Conservation (phyloP, 352 stramenopile genomes). For the Phytophthora cryptogea region DNA sequence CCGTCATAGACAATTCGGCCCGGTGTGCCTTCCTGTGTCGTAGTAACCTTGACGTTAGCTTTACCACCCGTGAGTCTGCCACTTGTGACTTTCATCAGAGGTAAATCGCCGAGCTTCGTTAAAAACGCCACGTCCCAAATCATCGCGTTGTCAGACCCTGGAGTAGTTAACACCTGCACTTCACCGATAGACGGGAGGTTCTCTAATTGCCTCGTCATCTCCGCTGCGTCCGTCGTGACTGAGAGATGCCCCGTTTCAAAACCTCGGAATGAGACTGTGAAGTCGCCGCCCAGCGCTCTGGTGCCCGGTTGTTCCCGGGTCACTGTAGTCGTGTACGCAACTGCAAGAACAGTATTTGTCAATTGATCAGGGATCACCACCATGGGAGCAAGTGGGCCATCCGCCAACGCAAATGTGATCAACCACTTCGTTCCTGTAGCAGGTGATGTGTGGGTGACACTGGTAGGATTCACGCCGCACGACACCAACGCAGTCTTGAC, state of each 20-base stretch:
- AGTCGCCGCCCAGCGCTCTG: conserved; percentile 71
- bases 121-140: conserved; percentile 93
- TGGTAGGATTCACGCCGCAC: conserved; percentile 60
- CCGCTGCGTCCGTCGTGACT: conserved; percentile 42
- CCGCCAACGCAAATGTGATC: conserved; percentile 63
- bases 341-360: conserved; percentile 50
- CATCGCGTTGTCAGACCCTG: conserved; percentile 66
- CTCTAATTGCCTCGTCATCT: conserved; percentile 89
- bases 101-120: conserved; percentile 94
- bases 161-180: conserved; percentile 67
- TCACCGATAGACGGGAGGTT: conserved; percentile 86
- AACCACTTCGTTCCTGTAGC: conserved; percentile 66
- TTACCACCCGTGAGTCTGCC: conserved; percentile 84
- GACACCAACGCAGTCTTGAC: conserved; percentile 61
- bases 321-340: conserved; percentile 57
- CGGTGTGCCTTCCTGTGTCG: conserved; percentile 86
- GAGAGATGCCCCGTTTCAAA: conserved; percentile 78
- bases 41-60: conserved; percentile 69
- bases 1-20: conserved; percentile 93
- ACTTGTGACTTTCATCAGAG: conserved; percentile 89
- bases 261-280: conserved; percentile 79
- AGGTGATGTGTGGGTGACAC: conserved; percentile 40
- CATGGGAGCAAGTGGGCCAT: conserved; percentile 53
- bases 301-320: conserved; percentile 46
- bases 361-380: conserved; percentile 63